These are phyloP conservation scores for Malassezia furfur DNA, from an alignment of 1,284 basidiomycete species.

Conservation along the genomic window DNA sequence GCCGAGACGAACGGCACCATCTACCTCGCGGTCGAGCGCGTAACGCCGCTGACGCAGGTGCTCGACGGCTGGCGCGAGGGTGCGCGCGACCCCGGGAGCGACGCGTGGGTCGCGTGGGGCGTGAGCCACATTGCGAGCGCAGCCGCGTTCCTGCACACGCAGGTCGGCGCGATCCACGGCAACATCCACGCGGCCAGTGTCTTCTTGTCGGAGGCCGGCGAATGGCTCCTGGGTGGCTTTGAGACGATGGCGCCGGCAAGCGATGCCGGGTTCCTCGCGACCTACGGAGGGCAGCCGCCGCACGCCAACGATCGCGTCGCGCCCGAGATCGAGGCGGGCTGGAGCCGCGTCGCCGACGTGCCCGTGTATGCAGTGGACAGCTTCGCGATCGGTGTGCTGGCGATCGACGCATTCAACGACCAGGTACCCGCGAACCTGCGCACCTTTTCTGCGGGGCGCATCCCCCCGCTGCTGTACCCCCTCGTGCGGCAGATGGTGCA, in stretches of 20 bases:
- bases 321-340: slow-evolving; percentile 86
- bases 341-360: slow-evolving; percentile 43
- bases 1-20: slow-evolving; percentile 77
- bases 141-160: slow-evolving; percentile 66
- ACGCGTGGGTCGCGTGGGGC: slow-evolving; percentile 78
- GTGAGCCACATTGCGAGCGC: slow-evolving; percentile 68
- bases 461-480: slow-evolving; percentile 68
- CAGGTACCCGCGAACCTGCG: slow-evolving; percentile 55
- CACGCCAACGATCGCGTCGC: slow-evolving; percentile 51
- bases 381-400: slow-evolving; percentile 33
- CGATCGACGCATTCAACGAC: slow-evolving; percentile 39
- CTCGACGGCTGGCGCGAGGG: slow-evolving; percentile 53
- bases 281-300: slow-evolving; percentile 33
- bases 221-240: slow-evolving; percentile 93
- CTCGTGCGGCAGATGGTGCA: slow-evolving; percentile 78
- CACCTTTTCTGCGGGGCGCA: slow-evolving; percentile 63
- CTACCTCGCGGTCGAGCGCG: slow-evolving; percentile 88
- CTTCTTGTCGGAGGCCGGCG: slow-evolving; percentile 71
- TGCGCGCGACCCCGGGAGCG: slow-evolving; percentile 54
- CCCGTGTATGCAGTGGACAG: slow-evolving; percentile 30
- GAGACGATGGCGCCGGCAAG: slow-evolving; percentile 59
- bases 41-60: slow-evolving; percentile 64
- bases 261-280: slow-evolving; percentile 38
- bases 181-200: slow-evolving; percentile 68
- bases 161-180: slow-evolving; percentile 61